Base-by-base conservation (phyloP, 2,329 filamentous ascomycete genomes). In the Microdochium paspali region DNA sequence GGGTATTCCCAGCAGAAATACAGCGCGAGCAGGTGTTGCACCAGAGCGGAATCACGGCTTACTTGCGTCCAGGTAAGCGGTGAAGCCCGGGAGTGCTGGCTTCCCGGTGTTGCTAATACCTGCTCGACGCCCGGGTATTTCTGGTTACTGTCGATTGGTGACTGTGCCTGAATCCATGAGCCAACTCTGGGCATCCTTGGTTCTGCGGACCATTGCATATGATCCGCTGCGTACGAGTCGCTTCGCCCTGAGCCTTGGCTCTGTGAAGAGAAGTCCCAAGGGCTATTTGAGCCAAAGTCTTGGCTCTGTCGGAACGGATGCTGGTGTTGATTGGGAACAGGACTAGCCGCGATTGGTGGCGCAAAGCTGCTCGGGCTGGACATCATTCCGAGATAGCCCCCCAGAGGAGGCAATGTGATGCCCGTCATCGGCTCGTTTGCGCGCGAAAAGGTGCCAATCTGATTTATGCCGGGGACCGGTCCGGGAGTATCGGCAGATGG, bases 1-100 rank as follows among this genome's bases (percentile, higher is more conserved):
- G 85, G 82, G 59, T 89, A 87, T 53, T 85, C 79, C 77, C 84
- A 88, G 66, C 82, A 85, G 54, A 87, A 87, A 64, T 87, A 87
- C 28, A 86, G 67, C 1, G 76, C 72, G 46, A 87, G 65, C 10
- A 87, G 68, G 55, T 83, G 80, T 51, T 81, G 72, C 1, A 87
- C 77, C 24, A 87, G 71, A 12, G 61, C 65, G 12, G 68, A 56
- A 53, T 87, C 81, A 2, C 61, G 58, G 2, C 81, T 84, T 21
- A 86, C 72, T 31, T 56, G 68, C 1, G 83, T 85, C 84, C 83
- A 87, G 7, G 7, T 28, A 13, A 28, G 7, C 7, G 26, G 26
- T 28, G 26, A 7, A 7, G 26, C 24, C 21, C 24, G 25, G 12
- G 13, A 31, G 32, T 18, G 18, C 15, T n/a, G 9, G 10, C 24